Evolutionary conservation across 1,284 basidiomycete species (phyloP).

Genomic region (Pulveroboletus sp.): DNA sequence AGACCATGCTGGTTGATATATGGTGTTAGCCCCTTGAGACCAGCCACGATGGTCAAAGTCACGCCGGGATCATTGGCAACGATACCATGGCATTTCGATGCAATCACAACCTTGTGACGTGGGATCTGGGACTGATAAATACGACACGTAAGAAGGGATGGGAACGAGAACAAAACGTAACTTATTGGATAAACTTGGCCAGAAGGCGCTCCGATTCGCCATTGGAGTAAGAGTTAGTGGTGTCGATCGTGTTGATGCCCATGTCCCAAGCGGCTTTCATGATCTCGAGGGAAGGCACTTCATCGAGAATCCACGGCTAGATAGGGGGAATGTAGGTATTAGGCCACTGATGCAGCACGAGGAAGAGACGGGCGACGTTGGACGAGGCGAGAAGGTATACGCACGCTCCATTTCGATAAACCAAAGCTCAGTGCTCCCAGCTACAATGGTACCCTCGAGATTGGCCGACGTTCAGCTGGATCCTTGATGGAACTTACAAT

Average conservation of each 20-base stretch:
- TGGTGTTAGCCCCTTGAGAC: slow-evolving; percentile 24
- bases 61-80: slow-evolving; percentile 17
- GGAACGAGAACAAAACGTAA: neutral
- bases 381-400: slow-evolving; percentile 3
- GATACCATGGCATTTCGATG: slow-evolving; percentile 37
- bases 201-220: slow-evolving; percentile 45
- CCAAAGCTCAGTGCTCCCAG: slow-evolving; percentile 50
- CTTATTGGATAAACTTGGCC: slow-evolving; percentile 50
- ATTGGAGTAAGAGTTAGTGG: slow-evolving; percentile 56
- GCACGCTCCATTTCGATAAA: slow-evolving; percentile 34
- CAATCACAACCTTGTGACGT: slow-evolving; percentile 46
- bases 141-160: too few relatives aligned
- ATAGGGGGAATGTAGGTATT: neutral
- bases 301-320: slow-evolving; percentile 42
- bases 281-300: slow-evolving; percentile 39
- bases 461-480: neutral
- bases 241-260: slow-evolving; percentile 47
- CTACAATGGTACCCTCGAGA: slow-evolving; percentile 16
- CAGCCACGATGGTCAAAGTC: neutral
- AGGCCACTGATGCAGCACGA: neutral
- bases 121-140: slow-evolving; percentile 48
- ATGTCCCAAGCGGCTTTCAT: slow-evolving; percentile 47
- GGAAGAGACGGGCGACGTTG: neutral
- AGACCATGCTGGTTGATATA: slow-evolving; percentile 46
- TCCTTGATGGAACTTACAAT: slow-evolving; percentile 30